Percentiles rank a stretch among this genome's conserved stretches.
These are phyloP conservation scores for Geotrichum histeridarum DNA, from an alignment of 1,139 yeast species.

Conservation along the genomic window DNA sequence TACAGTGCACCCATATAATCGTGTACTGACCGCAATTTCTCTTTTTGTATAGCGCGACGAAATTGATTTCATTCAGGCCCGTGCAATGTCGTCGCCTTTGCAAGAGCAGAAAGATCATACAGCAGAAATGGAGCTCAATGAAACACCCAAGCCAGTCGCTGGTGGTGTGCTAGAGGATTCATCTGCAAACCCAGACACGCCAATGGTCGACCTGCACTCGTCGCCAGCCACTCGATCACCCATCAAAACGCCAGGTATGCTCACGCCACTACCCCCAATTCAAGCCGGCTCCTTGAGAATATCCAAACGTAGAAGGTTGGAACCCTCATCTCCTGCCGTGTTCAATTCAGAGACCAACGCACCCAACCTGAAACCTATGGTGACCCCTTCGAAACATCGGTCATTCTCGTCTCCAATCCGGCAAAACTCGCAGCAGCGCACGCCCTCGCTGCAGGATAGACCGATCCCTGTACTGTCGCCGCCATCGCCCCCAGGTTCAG, in stretches of 20 bases:
- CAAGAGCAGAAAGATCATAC: no score
- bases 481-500: slow-evolving; percentile 22
- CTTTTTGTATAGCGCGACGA: no score
- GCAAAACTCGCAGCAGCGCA: slow-evolving; percentile 22
- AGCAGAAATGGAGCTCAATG: background rate
- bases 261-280: slow-evolving; percentile 27
- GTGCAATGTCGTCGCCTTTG: no score
- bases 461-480: slow-evolving; percentile 34
- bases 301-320: slow-evolving; percentile 28
- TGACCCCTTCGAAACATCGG: slow-evolving; percentile 30
- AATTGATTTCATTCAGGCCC: no score
- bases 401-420: slow-evolving; percentile 28
- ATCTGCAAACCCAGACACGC: background rate
- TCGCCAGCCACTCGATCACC: slow-evolving; percentile 25
- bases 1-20: no score
- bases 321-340: slow-evolving; percentile 25
- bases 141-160: background rate
- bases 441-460: slow-evolving; percentile 32
- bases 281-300: slow-evolving; percentile 26
- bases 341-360: slow-evolving; percentile 9
- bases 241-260: slow-evolving; percentile 24
- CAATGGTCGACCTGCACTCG: background rate
- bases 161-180: background rate
- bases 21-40: no score
- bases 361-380: slow-evolving; percentile 5